Base-by-base conservation (phyloP, 768 basidiomycete genomes). In the Leccinum pellstonianum region DNA sequence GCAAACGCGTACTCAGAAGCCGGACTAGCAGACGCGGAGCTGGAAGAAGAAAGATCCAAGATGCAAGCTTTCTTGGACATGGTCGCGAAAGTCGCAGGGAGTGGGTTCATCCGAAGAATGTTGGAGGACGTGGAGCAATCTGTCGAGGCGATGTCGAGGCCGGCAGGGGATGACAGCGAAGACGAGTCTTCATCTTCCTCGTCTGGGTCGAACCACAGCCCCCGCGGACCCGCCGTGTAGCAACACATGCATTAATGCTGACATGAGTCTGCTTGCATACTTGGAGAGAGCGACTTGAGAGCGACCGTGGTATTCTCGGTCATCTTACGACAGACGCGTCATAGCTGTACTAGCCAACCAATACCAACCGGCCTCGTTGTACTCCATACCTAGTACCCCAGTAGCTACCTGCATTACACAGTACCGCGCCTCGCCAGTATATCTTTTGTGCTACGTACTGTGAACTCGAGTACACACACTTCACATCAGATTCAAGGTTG, bases 31-130 rank as follows among this genome's bases (percentile, higher is more conserved):
- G 65, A 73, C 11, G 14, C 55, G 1, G 72, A 75, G 11, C 54
- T 74, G 6, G 60, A 58, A 23, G 56, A 63, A n/a, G 72, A 72
- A 60, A 64, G 46, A 37, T 25, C 57, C 15, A 29, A 49, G 33
- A 70, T 66, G 68, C 72, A 73, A 27, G 53, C 37, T 3, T 70
- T 73, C 58, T 41, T 74, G 35, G 50, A 70, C 52, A 48, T 19
- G 19, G 64, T 75, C 0, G 64, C 58, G 10, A 38, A 50, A 10
- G 62, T 73, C n/a, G 73, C 72, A 0, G 72, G 72, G 31, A 35
- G 10, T 1, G 70, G 68, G 7, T 70, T 73, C 49, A 68, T 75
- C 23, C 61, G 66, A 41, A 68, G 67, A 46, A 56, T 72, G 60
- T 37, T 73, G 49, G 58, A 60, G 53, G 61, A 65, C 12, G 69